Percentiles rank a stretch among this genome's conserved stretches.
Evolutionary conservation across 495 filamentous ascomycete species (phyloP).

Genomic region (Penicillium roqueforti): DNA sequence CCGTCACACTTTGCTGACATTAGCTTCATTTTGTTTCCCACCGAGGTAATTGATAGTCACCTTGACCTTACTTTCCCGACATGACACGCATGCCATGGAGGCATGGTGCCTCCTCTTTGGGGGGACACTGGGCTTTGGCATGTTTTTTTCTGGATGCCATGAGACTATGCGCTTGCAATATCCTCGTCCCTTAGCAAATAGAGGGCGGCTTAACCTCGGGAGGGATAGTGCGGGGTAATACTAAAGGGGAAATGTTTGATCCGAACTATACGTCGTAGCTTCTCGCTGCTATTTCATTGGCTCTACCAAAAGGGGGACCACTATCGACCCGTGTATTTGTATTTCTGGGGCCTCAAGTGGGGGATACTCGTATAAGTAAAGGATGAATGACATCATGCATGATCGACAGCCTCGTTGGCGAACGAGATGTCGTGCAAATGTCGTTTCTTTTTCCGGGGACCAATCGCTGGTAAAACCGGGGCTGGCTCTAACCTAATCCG

Average conservation of each 20-base stretch:
- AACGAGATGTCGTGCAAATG: background rate
- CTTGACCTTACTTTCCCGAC: constrained; percentile 32
- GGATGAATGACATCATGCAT: background rate
- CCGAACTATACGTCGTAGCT: constrained; percentile 1
- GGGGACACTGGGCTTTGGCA: background rate
- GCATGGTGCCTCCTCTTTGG: constrained; percentile 13
- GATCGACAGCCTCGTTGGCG: background rate
- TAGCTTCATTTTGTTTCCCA: background rate
- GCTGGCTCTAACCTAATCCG: background rate
- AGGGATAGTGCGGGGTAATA: background rate
- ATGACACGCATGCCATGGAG: constrained; percentile 25
- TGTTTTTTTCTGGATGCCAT: background rate
- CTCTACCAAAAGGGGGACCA: too few species aligned
- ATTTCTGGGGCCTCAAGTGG: background rate
- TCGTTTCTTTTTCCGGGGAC: background rate
- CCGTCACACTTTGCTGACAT: constrained; percentile 25
- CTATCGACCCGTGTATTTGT: background rate
- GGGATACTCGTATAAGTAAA: background rate
- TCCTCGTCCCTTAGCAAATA: background rate
- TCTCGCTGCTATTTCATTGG: too few species aligned
- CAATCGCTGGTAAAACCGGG: constrained; percentile 2
- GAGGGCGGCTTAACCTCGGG: background rate
- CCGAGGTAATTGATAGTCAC: constrained; percentile 4
- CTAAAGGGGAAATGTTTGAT: constrained; percentile 1
- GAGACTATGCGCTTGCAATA: background rate